A percentile compares a stretch with the other conserved stretches of the same genome.
Conservation (phyloP, 352 stramenopile species). For the Pseudoperonospora humuli region DNA sequence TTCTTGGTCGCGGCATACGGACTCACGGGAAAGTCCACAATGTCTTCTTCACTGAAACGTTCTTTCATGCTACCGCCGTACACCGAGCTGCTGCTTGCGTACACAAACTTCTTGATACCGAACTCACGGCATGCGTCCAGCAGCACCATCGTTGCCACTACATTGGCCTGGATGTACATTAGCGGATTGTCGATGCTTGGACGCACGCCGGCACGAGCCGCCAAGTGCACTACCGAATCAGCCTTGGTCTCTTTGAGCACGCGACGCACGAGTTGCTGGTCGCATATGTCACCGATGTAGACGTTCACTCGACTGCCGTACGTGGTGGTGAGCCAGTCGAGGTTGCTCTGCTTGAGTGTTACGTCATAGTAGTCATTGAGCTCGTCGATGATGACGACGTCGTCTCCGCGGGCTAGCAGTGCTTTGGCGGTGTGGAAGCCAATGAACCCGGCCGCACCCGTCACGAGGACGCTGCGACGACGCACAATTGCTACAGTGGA, state of each 20-base stretch:
- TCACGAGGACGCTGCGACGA: conserved; percentile 71
- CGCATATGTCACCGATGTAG: conserved; percentile 91
- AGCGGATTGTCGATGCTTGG: conserved; percentile 96
- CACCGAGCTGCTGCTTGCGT: conserved; percentile 92
- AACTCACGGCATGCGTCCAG: conserved; percentile 89
- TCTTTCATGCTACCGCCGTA: conserved; percentile 91
- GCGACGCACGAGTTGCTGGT: conserved; percentile 83
- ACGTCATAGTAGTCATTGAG: conserved; percentile 99
- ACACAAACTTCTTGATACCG: conserved; percentile 92
- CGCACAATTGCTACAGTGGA: neutral
- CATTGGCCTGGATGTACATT: conserved; percentile 97
- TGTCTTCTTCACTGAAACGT: conserved; percentile 86
- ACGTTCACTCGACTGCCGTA: conserved; percentile 62
- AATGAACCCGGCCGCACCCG: conserved; percentile 95
- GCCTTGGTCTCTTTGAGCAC: conserved; percentile 86
- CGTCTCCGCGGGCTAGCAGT: conserved; percentile 80
- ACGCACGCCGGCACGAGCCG: conserved; percentile 93
- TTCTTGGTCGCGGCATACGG: conserved; percentile 98
- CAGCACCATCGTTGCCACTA: conserved; percentile 90
- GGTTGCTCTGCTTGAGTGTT: conserved; percentile 93
- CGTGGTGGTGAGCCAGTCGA: conserved; percentile 67
- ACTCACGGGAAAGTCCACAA: conserved; percentile 91
- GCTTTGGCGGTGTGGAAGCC: conserved; percentile 91
- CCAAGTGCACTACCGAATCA: conserved; percentile 91
- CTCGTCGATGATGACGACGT: conserved; percentile 96